phyloP scores from a whole-genome alignment of 1,284 basidiomycete genomes.

The Ganoderma multipileum region DNA sequence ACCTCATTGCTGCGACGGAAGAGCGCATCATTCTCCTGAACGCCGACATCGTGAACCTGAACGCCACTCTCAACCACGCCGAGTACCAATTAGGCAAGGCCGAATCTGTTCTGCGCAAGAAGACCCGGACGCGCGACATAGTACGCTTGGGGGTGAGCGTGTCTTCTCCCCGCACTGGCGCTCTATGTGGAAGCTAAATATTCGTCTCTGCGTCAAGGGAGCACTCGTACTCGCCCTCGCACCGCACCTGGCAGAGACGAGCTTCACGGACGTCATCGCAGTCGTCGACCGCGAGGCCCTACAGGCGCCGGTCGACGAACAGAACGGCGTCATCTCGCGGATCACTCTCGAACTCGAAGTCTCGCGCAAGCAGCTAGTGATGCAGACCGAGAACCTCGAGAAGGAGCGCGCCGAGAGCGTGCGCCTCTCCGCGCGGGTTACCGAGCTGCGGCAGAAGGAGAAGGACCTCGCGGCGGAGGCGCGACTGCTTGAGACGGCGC shows the following conservation, averaged over 20 bases:
- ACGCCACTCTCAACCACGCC: conserved; percentile 5
- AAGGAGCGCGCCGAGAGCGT: conserved; percentile 6
- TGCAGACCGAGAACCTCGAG: conserved; percentile 8
- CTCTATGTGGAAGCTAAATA: too few relatives aligned
- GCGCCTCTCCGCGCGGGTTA: conserved; percentile 3
- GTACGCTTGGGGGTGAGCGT: conserved; percentile 9
- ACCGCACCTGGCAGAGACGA: background rate
- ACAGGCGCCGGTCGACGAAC: conserved; percentile 2
- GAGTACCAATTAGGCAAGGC: conserved; percentile 6
- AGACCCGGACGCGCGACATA: conserved; percentile 3
- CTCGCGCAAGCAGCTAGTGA: conserved; percentile 10
- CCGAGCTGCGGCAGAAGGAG: conserved; percentile 2
- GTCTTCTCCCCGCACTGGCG: too few relatives aligned
- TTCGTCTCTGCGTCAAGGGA: background rate
- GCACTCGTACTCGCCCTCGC: background rate
- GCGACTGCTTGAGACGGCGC: conserved; percentile 7
- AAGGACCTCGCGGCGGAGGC: conserved; percentile 5
- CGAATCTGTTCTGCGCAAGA: conserved; percentile 2
- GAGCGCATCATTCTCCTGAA: conserved; percentile 8
- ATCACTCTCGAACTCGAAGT: conserved; percentile 8
- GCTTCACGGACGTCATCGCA: conserved; percentile 1
- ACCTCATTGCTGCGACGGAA: background rate
- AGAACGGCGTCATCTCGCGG: background rate
- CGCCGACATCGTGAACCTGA: conserved; percentile 3
- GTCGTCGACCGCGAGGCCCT: conserved; percentile 5